These are phyloP conservation scores for Pleurotus sapidus DNA, from an alignment of 768 basidiomycete species.

Conservation along the genomic window DNA sequence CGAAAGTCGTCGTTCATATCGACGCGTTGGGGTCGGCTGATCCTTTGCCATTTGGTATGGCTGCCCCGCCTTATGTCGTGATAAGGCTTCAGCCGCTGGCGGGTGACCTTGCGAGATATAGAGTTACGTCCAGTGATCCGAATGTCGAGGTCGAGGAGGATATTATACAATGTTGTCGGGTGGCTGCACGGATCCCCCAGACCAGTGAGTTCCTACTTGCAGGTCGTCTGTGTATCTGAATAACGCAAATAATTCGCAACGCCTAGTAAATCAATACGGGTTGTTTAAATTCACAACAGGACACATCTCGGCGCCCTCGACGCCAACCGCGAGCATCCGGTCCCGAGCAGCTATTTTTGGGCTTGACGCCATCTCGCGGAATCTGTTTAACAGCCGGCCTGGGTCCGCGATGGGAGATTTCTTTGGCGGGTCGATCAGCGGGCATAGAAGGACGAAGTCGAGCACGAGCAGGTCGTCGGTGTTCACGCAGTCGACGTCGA, in stretches of 20 bases:
- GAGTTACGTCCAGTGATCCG: conserved; percentile 71
- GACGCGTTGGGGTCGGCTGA: conserved; percentile 76
- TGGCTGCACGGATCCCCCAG: conserved; percentile 74
- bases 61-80: conserved; percentile 70
- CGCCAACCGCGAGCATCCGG: conserved; percentile 62
- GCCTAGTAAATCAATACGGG: conserved; percentile 80
- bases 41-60: conserved; percentile 72
- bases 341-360: conserved; percentile 87
- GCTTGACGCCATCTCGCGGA: conserved; percentile 86
- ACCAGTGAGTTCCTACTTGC: conserved; percentile 57
- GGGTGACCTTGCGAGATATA: conserved; percentile 78
- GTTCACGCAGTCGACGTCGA: conserved; percentile 62
- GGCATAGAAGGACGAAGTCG: conserved; percentile 69
- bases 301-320: conserved; percentile 71
- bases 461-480: conserved; percentile 69
- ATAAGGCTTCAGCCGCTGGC: conserved; percentile 82
- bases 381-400: conserved; percentile 73
- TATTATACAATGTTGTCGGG: conserved; percentile 72
- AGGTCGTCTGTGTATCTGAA: neutral
- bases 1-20: conserved; percentile 85
- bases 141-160: conserved; percentile 77
- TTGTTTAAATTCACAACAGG: conserved; percentile 86
- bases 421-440: conserved; percentile 70
- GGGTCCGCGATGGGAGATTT: conserved; percentile 72
- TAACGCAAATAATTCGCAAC: conserved; percentile 3